These are phyloP conservation scores for Tolypocladium nubicola DNA, from an alignment of 2,329 filamentous ascomycete genomes.

Conservation along the genomic window DNA sequence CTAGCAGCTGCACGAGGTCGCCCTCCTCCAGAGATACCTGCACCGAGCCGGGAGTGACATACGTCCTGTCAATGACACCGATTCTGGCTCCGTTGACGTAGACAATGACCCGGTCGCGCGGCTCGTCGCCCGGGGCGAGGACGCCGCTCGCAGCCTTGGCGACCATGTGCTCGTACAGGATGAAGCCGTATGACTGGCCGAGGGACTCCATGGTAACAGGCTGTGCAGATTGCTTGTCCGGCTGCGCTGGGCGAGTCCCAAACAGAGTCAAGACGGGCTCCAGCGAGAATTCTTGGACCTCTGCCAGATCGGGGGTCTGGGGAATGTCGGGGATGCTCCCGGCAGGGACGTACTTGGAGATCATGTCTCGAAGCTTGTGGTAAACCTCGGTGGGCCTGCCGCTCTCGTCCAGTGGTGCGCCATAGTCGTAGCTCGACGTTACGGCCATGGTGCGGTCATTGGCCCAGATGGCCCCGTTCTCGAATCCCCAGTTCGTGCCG, in stretches of 20 bases:
- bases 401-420: constrained; percentile 37
- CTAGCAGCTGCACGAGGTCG: constrained; percentile 30
- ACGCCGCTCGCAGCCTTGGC: constrained; percentile 15
- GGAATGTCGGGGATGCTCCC: constrained; percentile 27
- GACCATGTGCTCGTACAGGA: constrained; percentile 29
- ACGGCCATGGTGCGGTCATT: constrained; percentile 25
- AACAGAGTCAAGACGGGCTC: constrained; percentile 27
- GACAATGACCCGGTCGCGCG: constrained; percentile 34
- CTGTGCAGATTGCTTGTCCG: constrained; percentile 10
- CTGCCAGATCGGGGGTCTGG: constrained; percentile 17
- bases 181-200: constrained; percentile 31
- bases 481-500: constrained; percentile 38
- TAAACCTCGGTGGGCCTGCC: constrained; percentile 35
- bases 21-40: constrained; percentile 23
- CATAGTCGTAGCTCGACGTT: constrained; percentile 40
- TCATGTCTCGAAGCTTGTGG: constrained; percentile 24
- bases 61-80: constrained; percentile 36
- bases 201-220: constrained; percentile 35
- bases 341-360: constrained; percentile 23
- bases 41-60: constrained; percentile 26
- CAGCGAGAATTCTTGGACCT: constrained; percentile 24
- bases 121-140: constrained; percentile 29
- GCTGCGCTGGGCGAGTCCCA: constrained; percentile 13
- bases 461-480: constrained; percentile 33
- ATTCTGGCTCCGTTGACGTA: constrained; percentile 30